Evolutionary conservation across 2,329 filamentous ascomycete species (phyloP).

Genomic region (Penicillium sp.): DNA sequence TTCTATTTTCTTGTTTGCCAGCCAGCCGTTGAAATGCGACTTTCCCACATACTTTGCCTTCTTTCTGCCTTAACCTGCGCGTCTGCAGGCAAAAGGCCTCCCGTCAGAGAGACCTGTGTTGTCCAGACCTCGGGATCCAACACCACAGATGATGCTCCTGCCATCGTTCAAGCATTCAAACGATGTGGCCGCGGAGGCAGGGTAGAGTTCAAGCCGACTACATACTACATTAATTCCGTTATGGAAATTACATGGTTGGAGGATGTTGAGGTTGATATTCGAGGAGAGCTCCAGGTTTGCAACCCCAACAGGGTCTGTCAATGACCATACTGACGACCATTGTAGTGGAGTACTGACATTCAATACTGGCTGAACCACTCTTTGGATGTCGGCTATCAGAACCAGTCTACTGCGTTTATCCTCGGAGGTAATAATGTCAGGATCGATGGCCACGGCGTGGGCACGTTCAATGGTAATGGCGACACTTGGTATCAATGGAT

Average conservation of each 20-base stretch:
- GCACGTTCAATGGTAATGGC: slow-evolving; percentile 52
- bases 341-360: slow-evolving; percentile 42
- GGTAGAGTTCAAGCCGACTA: slow-evolving; percentile 55
- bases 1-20: no score
- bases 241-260: slow-evolving; percentile 55
- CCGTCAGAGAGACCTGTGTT: background rate
- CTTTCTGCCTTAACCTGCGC: no score
- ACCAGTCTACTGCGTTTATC: slow-evolving; percentile 55
- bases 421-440: slow-evolving; percentile 56
- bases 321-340: slow-evolving; percentile 9
- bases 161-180: slow-evolving; percentile 56
- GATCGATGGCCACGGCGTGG: slow-evolving; percentile 55
- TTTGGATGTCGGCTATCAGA: slow-evolving; percentile 54
- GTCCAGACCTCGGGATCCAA: background rate
- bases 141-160: slow-evolving; percentile 53
- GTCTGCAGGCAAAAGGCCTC: no score
- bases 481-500: slow-evolving; percentile 47
- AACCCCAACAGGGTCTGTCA: background rate
- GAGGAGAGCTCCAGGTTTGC: slow-evolving; percentile 53
- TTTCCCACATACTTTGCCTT: no score
- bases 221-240: slow-evolving; percentile 54
- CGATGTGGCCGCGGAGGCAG: slow-evolving; percentile 55
- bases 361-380: slow-evolving; percentile 56
- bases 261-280: slow-evolving; percentile 54
- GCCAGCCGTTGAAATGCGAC: background rate